Evolutionary conservation across 768 basidiomycete genomes (phyloP).

Genomic region (Astraeus odoratus): DNA sequence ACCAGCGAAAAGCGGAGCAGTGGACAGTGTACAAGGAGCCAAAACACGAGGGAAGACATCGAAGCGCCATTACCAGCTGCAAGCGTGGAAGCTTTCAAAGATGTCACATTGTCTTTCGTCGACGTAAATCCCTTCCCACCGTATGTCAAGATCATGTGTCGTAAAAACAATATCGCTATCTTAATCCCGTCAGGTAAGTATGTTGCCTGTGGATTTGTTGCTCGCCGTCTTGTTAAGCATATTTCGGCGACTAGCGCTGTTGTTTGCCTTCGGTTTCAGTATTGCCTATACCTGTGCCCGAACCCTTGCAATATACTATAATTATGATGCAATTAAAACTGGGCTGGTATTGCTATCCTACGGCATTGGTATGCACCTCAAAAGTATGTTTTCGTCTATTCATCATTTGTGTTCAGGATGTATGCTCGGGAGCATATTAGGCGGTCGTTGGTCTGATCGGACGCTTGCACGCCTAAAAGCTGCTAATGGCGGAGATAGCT

Average conservation of each 20-base stretch:
- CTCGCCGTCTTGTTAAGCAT: neutral
- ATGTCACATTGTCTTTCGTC: conserved; percentile 50
- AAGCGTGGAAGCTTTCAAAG: conserved; percentile 13
- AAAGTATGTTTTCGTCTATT: neutral
- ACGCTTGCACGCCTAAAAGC: conserved; percentile 39
- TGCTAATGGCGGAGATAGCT: conserved; percentile 39
- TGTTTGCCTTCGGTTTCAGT: conserved; percentile 41
- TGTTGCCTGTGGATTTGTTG: neutral
- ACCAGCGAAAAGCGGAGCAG: conserved; percentile 6
- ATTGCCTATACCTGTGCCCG: conserved; percentile 71
- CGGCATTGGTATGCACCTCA: conserved; percentile 49
- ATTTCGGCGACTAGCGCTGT: neutral
- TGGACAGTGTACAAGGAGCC: conserved; percentile 2
- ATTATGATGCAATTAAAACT: conserved; percentile 62
- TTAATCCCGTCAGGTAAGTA: conserved; percentile 32
- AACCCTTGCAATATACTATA: conserved; percentile 58
- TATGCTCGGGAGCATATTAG: conserved; percentile 47
- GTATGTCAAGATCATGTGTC: conserved; percentile 48
- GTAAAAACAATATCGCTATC: conserved; percentile 62
- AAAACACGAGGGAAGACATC: too few relatives aligned
- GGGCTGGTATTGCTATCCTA: conserved; percentile 77
- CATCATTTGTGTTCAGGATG: conserved; percentile 27
- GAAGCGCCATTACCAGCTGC: conserved; percentile 12
- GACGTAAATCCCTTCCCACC: conserved; percentile 74
- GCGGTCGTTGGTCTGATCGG: conserved; percentile 54